phyloP scores from a whole-genome alignment of 805 yeast species.

The Candida sakaeoensis region DNA sequence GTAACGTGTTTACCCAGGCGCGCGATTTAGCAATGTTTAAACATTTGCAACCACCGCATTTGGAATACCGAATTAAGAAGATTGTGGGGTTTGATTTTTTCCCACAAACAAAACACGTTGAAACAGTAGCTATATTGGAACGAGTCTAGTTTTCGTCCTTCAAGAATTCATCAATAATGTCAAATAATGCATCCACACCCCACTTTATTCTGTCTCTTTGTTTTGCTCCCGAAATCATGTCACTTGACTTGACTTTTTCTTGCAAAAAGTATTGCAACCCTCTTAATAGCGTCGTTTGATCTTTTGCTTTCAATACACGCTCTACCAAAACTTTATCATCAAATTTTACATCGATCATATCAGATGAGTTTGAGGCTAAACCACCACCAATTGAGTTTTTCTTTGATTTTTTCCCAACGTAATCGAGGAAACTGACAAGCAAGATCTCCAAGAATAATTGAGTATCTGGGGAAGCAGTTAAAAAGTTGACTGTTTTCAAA shows the following conservation, averaged over 20 bases:
- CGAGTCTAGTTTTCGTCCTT: conserved; percentile 38
- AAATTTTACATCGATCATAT: conserved; percentile 33
- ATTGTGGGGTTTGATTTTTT: conserved; percentile 44
- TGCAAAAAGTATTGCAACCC: conserved; percentile 65
- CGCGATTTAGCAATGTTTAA: conserved; percentile 34
- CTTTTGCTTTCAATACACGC: conserved; percentile 51
- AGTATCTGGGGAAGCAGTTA: conserved; percentile 63
- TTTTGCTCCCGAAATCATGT: conserved; percentile 48
- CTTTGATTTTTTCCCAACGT: conserved; percentile 61
- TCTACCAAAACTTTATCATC: conserved; percentile 50
- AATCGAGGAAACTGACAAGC: conserved; percentile 63
- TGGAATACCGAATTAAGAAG: conserved; percentile 19
- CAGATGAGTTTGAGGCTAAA: conserved; percentile 23
- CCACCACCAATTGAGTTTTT: conserved; percentile 44
- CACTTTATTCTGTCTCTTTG: conserved; percentile 59
- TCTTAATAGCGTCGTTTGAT: conserved; percentile 53
- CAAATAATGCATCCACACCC: conserved; percentile 58
- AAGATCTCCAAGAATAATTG: conserved; percentile 70
- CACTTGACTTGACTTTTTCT: conserved; percentile 42
- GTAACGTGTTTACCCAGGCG: conserved; percentile 46
- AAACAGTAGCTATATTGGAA: conserved; percentile 48
- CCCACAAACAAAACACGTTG: conserved; percentile 60
- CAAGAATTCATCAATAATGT: conserved; percentile 40
- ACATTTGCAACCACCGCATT: conserved; percentile 15
- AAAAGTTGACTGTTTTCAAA: conserved; percentile 67